Evolutionary conservation across 805 yeast species (phyloP).

Genomic region (Martiniozyma abietophila): DNA sequence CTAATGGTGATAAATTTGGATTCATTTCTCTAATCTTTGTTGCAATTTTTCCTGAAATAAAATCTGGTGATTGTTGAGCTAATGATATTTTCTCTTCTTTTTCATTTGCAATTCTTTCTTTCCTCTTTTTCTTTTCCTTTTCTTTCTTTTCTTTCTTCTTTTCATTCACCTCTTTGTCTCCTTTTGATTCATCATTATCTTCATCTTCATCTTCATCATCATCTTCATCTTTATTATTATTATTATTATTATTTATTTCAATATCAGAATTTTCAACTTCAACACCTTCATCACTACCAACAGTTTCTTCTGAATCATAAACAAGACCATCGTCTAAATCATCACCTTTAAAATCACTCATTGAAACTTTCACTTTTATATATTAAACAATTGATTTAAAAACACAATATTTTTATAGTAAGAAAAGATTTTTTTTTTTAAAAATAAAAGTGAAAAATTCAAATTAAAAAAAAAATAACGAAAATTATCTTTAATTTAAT

Average conservation of each 20-base stretch:
- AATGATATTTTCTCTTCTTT: constrained; percentile 45
- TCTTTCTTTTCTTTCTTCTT: constrained; percentile 25
- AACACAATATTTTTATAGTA: not conserved
- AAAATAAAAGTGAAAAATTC: too few relatives aligned
- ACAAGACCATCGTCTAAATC: constrained; percentile 75
- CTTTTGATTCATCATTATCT: constrained; percentile 11
- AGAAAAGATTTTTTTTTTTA: not conserved
- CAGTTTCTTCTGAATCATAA: constrained; percentile 31
- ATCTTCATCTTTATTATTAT: constrained; percentile 5
- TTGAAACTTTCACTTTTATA: not conserved
- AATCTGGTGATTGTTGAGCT: constrained; percentile 46
- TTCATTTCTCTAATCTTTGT: constrained; percentile 47
- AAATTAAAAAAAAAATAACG: constrained; percentile 1
- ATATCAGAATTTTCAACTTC: constrained; percentile 27
- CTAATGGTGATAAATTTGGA: constrained; percentile 65
- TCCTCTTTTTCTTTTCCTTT: constrained; percentile 55
- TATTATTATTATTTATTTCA: constrained; percentile 10
- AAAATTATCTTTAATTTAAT: not conserved
- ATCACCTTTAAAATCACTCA: constrained; percentile 29
- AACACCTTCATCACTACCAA: constrained; percentile 32
- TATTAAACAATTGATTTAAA: not conserved
- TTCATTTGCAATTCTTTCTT: constrained; percentile 57
- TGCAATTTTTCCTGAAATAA: constrained; percentile 62
- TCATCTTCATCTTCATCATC: constrained; percentile 9
- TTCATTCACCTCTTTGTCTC: constrained; percentile 16